A percentile compares a stretch with the other conserved stretches of the same genome.
Conservation (phyloP, 140 eudicot genomes). For the Flaveria floridana region DNA sequence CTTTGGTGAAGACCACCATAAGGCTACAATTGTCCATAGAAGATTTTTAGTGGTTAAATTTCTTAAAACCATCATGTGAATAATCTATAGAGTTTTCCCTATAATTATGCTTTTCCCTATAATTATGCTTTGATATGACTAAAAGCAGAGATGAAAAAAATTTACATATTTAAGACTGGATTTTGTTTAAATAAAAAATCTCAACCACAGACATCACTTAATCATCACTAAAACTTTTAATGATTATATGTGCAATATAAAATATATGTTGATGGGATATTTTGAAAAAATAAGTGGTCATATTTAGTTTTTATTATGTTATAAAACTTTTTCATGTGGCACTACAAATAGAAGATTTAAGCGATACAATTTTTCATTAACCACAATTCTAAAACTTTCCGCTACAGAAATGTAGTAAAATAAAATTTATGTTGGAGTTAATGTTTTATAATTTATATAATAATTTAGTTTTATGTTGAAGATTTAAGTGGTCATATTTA, state of each 20-base stretch:
- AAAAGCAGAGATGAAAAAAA: not conserved
- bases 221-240: not conserved
- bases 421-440: too few species aligned
- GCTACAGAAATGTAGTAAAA: too few species aligned
- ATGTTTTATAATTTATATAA: too few species aligned
- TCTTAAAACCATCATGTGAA: too few species aligned
- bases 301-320: too few species aligned
- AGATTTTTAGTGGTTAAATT: too few species aligned
- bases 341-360: not conserved
- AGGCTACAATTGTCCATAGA: too few species aligned
- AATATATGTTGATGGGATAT: not conserved
- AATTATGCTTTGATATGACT: not conserved
- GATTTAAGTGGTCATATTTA: too few species aligned
- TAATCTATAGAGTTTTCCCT: not conserved
- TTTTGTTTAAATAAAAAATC: too few species aligned
- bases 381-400: not conserved
- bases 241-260: not conserved
- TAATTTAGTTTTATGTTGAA: too few species aligned
- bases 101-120: not conserved
- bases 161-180: not conserved
- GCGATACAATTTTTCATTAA: not conserved
- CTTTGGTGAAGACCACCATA: too few species aligned
- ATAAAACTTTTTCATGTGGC: not conserved
- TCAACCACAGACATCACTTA: not conserved
- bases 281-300: not conserved